These are phyloP conservation scores for Colletotrichum sojae DNA, from an alignment of 2,329 filamentous ascomycete genomes.

Conservation along the genomic window DNA sequence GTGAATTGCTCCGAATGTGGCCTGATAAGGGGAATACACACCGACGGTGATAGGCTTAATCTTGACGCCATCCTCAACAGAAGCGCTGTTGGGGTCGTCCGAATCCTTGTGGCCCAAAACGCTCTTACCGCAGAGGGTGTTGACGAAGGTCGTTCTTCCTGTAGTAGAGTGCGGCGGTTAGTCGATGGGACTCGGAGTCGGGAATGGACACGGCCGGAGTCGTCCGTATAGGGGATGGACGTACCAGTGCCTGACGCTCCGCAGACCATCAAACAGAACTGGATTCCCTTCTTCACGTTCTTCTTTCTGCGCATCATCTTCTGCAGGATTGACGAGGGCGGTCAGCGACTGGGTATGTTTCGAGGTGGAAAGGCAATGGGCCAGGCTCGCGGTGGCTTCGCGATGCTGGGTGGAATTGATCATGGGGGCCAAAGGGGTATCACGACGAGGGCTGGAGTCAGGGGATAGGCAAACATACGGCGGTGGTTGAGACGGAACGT, in stretches of 20 bases:
- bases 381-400: conserved; percentile 17
- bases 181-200: conserved; percentile 12
- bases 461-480: conserved; percentile 36
- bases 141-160: conserved; percentile 99
- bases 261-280: conserved; percentile 99
- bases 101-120: conserved; percentile 93
- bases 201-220: conserved; percentile 1
- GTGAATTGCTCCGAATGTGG: conserved; percentile 2
- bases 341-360: conserved; percentile 48
- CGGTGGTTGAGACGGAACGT: conserved; percentile 26
- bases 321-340: conserved; percentile 56
- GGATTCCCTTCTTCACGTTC: conserved; percentile 99
- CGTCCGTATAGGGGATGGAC: conserved; percentile 50
- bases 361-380: conserved; percentile 28
- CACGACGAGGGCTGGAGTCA: conserved; percentile 1
- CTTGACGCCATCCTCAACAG: conserved; percentile 96
- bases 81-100: conserved; percentile 89
- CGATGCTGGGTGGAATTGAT: conserved; percentile 25
- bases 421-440: conserved; percentile 22
- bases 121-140: conserved; percentile 96
- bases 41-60: conserved; percentile 99
- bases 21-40: conserved; percentile 57
- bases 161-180: conserved; percentile 42
- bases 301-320: conserved; percentile 99
- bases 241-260: conserved; percentile 98